phyloP scores from a whole-genome alignment of 176 grass and related monocot species.

The Rhynchospora breviuscula region DNA sequence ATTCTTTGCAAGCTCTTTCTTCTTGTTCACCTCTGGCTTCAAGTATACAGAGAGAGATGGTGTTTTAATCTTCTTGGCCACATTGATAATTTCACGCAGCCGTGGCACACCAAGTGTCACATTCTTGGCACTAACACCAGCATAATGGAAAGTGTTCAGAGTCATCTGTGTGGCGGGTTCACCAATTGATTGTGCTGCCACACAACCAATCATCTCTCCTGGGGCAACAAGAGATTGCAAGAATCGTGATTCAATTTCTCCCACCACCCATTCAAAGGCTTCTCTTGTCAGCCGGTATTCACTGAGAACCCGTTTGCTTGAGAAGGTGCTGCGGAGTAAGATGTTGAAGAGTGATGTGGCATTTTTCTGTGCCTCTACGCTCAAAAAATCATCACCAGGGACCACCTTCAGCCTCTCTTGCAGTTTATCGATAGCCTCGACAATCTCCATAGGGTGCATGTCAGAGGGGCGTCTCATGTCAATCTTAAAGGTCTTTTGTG shows the following conservation, averaged over 20 bases:
- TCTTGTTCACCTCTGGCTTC: constrained; percentile 71
- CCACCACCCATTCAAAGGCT: constrained; percentile 99
- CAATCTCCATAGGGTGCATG: constrained; percentile 99
- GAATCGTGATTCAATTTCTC: constrained; percentile 93
- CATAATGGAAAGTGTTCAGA: constrained; percentile 95
- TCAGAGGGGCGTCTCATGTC: constrained; percentile 91
- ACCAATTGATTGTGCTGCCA: constrained; percentile 95
- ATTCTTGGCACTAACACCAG: constrained; percentile 99
- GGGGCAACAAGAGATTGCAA: constrained; percentile 88
- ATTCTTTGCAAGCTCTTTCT: constrained; percentile 92
- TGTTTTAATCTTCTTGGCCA: constrained; percentile 98
- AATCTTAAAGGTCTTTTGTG: constrained; percentile 94
- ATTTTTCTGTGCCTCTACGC: constrained; percentile 96
- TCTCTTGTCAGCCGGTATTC: constrained; percentile 90
- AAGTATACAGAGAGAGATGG: constrained; percentile 88
- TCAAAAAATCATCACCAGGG: constrained; percentile 92
- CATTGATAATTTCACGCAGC: constrained; percentile 98
- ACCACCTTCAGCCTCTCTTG: constrained; percentile 96
- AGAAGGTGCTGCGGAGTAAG: constrained; percentile 83
- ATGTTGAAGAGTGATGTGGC: constrained; percentile 98
- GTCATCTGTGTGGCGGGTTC: constrained; percentile 98
- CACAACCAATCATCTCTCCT: constrained; percentile 99
- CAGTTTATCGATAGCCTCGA: constrained; percentile 92
- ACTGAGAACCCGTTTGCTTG: constrained; percentile 91
- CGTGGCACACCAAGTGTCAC: constrained; percentile 98